A percentile compares a stretch with the other conserved stretches of the same genome.
Evolutionary conservation across 306 rosid genomes (phyloP).

Genomic region (Gleditsia sinensis): DNA sequence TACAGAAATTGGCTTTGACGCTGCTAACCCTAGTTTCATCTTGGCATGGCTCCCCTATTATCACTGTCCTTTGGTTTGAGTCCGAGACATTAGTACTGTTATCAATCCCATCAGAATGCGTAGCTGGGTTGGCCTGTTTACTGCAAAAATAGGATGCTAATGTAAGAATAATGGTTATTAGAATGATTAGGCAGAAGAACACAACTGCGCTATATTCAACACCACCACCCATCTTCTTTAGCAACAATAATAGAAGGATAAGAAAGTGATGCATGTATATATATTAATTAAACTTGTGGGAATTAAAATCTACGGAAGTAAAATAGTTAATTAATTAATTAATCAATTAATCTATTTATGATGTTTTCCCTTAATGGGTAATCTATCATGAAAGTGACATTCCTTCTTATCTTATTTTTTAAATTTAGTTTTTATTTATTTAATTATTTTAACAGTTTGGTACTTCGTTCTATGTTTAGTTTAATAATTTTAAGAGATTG

Average conservation of each 20-base stretch:
- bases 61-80: slow-evolving; percentile 17
- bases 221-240: not conserved
- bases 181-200: not conserved
- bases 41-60: slow-evolving; percentile 4
- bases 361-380: too few species aligned
- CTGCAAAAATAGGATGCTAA: not conserved
- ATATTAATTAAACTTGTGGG: not conserved
- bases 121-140: not conserved
- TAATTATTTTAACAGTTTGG: too few species aligned
- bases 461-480: too few species aligned
- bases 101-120: not conserved
- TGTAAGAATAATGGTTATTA: not conserved
- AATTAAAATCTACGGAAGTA: too few species aligned
- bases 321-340: too few species aligned
- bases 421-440: too few species aligned
- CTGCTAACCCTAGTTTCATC: slow-evolving; percentile 20
- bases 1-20: slow-evolving; percentile 3
- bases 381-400: too few species aligned
- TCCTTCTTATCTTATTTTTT: too few species aligned
- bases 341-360: too few species aligned
- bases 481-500: too few species aligned
- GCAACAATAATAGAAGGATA: not conserved
- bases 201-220: not conserved
- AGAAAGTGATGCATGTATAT: not conserved
- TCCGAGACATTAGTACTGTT: not conserved